Conservation (phyloP, 768 basidiomycete genomes). For the Calocera viscosa region DNA sequence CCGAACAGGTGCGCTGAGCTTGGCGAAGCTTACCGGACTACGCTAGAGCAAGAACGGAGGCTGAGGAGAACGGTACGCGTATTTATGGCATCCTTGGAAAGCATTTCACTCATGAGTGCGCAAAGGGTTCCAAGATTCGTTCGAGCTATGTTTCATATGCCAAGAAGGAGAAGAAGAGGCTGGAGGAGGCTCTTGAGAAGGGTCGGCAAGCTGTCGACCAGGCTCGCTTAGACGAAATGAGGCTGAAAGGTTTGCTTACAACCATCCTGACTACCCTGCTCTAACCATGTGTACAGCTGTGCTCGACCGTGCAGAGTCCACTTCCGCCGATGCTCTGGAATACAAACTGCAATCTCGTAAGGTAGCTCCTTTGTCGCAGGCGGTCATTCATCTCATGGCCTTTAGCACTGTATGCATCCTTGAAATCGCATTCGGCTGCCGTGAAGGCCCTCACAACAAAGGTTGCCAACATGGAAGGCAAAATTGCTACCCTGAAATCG, state of each 20-base stretch:
- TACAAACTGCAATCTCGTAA: constrained; percentile 76
- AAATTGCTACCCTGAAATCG: constrained; percentile 64
- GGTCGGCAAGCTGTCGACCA: constrained; percentile 46
- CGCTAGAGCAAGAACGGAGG: constrained; percentile 61
- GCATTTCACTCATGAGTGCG: neutral
- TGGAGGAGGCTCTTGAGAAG: constrained; percentile 51
- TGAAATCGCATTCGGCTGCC: constrained; percentile 59
- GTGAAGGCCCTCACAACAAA: constrained; percentile 65
- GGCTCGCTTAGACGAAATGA: constrained; percentile 58
- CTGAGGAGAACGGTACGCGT: constrained; percentile 59
- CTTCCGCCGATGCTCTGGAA: constrained; percentile 69
- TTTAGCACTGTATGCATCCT: constrained; percentile 66
- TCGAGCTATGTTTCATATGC: constrained; percentile 78
- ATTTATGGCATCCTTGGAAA: neutral
- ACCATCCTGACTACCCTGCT: neutral
- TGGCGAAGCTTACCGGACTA: constrained; percentile 55
- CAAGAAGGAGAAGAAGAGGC: constrained; percentile 72
- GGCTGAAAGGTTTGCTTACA: constrained; percentile 45
- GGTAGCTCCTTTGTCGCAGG: constrained; percentile 23
- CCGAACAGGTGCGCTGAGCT: constrained; percentile 61
- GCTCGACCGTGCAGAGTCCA: constrained; percentile 61
- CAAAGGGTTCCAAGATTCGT: constrained; percentile 82
- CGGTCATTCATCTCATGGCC: neutral
- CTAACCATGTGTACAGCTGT: constrained; percentile 39
- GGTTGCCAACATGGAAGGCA: constrained; percentile 57